Conservation (phyloP, 805 yeast genomes). For the Wickerhamomyces alni region DNA sequence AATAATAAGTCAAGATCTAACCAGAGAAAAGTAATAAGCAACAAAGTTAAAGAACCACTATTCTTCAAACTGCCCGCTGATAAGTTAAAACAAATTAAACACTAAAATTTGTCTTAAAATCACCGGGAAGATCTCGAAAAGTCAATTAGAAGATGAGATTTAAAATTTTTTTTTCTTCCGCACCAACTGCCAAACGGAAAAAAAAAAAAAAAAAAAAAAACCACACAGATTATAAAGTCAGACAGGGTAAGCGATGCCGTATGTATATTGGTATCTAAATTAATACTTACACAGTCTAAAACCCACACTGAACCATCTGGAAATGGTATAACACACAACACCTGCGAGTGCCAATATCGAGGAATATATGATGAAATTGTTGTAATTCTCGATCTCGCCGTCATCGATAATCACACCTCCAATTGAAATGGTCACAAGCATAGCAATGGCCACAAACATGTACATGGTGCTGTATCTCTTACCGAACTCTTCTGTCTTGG, state of each 20-base stretch:
- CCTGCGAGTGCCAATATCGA: constrained; percentile 36
- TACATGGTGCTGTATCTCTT: constrained; percentile 53
- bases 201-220: neutral
- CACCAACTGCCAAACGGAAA: no score
- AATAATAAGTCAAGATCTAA: no score
- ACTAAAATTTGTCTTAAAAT: neutral
- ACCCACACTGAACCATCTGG: constrained; percentile 42
- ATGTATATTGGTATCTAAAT: neutral
- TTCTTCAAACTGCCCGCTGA: neutral
- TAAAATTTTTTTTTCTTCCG: neutral
- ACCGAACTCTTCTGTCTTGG: constrained; percentile 49
- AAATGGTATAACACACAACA: constrained; percentile 29
- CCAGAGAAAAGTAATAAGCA: neutral
- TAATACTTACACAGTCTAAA: constrained; percentile 29
- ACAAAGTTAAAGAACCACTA: neutral
- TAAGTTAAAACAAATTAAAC: neutral
- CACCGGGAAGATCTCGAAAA: neutral
- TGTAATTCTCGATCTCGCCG: constrained; percentile 28
- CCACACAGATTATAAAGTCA: no score
- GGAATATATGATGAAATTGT: constrained; percentile 38
- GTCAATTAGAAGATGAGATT: neutral
- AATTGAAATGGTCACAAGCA: constrained; percentile 42
- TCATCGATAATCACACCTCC: constrained; percentile 42
- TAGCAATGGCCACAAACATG: constrained; percentile 47
- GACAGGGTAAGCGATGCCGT: no score